Evolutionary conservation across 2,329 filamentous ascomycete species (phyloP).

Genomic region (Dothiorella sarmentorum): DNA sequence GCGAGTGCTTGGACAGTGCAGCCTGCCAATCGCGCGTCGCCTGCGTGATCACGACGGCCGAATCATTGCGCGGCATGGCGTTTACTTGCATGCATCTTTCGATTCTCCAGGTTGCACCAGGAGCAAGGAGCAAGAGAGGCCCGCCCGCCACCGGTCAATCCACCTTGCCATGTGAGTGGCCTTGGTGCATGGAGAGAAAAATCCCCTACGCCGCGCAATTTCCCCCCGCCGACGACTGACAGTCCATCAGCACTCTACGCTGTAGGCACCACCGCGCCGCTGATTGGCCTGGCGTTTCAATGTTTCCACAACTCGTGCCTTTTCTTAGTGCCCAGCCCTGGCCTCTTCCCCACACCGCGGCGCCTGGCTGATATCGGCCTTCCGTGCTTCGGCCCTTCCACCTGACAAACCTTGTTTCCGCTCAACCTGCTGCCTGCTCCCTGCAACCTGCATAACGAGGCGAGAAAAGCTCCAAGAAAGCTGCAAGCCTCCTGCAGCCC

Average conservation of each 20-base stretch:
- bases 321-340: conserved; percentile 5
- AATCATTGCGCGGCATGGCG: conserved; percentile 16
- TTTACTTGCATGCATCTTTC: conserved; percentile 17
- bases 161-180: no score
- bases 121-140: neutral
- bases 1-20: conserved; percentile 3
- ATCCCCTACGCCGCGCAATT: neutral
- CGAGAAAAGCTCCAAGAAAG: conserved; percentile 4
- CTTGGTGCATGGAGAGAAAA: no score
- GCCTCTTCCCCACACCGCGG: conserved; percentile 13
- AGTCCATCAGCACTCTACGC: no score
- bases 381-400: conserved; percentile 15
- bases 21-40: conserved; percentile 5
- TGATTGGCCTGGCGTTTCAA: conserved; percentile 9
- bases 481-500: neutral
- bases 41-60: conserved; percentile 3
- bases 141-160: no score
- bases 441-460: conserved; percentile 13
- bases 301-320: conserved; percentile 9
- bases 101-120: conserved; percentile 12
- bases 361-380: conserved; percentile 14
- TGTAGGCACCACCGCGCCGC: no score
- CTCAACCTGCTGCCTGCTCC: neutral
- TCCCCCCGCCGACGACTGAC: conserved; percentile 9
- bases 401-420: conserved; percentile 9